Conservation (phyloP, 805 yeast genomes). For the Ogataea minuta region DNA sequence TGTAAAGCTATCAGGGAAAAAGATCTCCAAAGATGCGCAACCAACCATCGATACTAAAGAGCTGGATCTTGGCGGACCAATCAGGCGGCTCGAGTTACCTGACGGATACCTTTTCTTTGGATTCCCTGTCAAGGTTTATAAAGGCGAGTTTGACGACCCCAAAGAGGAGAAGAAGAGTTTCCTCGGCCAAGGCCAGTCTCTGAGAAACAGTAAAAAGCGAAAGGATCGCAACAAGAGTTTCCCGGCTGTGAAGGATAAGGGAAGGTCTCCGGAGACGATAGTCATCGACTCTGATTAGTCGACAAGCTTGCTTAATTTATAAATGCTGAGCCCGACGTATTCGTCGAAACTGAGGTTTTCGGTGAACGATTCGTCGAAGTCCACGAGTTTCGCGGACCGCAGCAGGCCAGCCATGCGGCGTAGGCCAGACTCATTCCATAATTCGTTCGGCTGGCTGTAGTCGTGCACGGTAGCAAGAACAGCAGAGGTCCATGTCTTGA, state of each 20-base stretch:
- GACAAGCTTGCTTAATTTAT: conserved; percentile 9
- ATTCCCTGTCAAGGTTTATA: conserved; percentile 65
- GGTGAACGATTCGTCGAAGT: conserved; percentile 7
- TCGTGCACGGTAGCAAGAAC: conserved; percentile 41
- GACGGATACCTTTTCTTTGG: conserved; percentile 92
- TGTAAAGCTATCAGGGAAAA: conserved; percentile 65
- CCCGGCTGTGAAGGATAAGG: conserved; percentile 58
- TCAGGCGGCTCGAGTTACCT: conserved; percentile 72
- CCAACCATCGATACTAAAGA: conserved; percentile 16
- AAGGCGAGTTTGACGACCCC: conserved; percentile 36
- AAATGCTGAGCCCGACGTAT: conserved; percentile 22
- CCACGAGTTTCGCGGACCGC: conserved; percentile 29
- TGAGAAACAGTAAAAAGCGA: conserved; percentile 58
- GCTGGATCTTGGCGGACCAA: conserved; percentile 55
- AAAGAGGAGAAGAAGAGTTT: conserved; percentile 34
- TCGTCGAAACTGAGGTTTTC: conserved; percentile 20
- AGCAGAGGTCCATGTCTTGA: conserved; percentile 28
- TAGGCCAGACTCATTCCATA: conserved; percentile 47
- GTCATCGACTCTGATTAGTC: conserved; percentile 58
- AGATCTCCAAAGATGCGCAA: conserved; percentile 23
- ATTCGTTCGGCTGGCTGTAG: conserved; percentile 38
- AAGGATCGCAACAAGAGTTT: conserved; percentile 52
- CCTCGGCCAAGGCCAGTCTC: conserved; percentile 70
- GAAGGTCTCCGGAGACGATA: conserved; percentile 73
- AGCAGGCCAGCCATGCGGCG: conserved; percentile 47